A percentile compares a stretch with the other conserved stretches of the same genome.
phyloP scores from a whole-genome alignment of 306 rosid genomes.

The Ceratonia siliqua region DNA sequence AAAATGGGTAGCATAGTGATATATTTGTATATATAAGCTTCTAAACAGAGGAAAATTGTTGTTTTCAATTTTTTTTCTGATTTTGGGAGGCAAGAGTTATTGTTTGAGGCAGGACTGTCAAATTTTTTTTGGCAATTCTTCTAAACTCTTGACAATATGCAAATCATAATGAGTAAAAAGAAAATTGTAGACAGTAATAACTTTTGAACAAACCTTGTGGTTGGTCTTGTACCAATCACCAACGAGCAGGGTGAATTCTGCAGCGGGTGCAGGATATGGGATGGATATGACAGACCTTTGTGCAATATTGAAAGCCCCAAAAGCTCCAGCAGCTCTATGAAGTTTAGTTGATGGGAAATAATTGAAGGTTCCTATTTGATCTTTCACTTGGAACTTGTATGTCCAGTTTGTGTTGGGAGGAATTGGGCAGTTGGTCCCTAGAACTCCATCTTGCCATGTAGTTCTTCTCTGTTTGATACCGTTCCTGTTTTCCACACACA shows the following conservation, averaged over 20 bases:
- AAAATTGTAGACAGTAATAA: background rate
- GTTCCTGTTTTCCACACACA: slow-evolving; percentile 52
- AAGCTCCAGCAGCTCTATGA: slow-evolving; percentile 80
- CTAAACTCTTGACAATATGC: background rate
- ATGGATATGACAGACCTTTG: slow-evolving; percentile 63
- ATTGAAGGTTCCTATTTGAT: slow-evolving; percentile 76
- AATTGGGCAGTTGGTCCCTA: slow-evolving; percentile 87
- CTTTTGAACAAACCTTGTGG: slow-evolving; percentile 52
- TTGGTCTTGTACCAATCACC: slow-evolving; percentile 70
- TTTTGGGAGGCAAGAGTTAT: background rate
- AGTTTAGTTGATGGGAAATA: slow-evolving; percentile 74
- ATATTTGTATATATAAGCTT: no score
- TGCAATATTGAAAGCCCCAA: slow-evolving; percentile 67
- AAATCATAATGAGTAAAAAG: background rate
- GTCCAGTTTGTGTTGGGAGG: slow-evolving; percentile 86
- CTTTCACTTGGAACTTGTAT: slow-evolving; percentile 79
- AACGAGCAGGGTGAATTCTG: slow-evolving; percentile 69
- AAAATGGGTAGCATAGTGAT: background rate
- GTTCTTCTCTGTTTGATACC: slow-evolving; percentile 76
- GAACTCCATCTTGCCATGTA: slow-evolving; percentile 86
- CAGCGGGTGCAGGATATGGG: slow-evolving; percentile 63
- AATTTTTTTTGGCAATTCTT: background rate
- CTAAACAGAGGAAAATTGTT: no score
- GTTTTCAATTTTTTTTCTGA: no score
- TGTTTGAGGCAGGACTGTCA: background rate